These are phyloP conservation scores for Cucumis hystrix DNA, from an alignment of 306 rosid genomes.

Conservation along the genomic window DNA sequence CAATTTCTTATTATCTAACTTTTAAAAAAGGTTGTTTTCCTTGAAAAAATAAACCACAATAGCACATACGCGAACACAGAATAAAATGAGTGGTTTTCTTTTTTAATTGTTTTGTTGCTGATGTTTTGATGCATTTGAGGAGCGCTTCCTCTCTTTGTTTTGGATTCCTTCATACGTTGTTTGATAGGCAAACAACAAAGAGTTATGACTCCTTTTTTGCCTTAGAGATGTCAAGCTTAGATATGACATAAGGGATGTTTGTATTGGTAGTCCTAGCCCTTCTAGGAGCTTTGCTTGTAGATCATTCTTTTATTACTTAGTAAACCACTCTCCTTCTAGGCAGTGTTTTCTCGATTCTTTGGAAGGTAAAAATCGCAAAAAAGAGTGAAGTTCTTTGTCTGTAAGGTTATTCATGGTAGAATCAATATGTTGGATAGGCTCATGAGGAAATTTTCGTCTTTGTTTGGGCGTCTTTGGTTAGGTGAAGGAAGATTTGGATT, in stretches of 20 bases:
- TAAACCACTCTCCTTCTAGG: neutral
- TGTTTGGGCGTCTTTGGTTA: neutral
- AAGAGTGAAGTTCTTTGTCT: neutral
- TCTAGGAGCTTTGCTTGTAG: neutral
- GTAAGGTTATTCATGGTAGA: neutral
- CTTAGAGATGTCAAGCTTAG: neutral
- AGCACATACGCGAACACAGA: neutral
- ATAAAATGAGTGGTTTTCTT: neutral
- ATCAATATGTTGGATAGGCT: neutral
- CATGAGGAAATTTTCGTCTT: neutral
- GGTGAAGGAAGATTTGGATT: neutral
- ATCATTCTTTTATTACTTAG: neutral
- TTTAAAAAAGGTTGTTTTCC: neutral
- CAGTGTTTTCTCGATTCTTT: neutral
- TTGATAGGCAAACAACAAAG: neutral
- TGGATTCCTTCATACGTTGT: neutral
- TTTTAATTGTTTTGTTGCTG: neutral
- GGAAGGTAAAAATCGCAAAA: neutral
- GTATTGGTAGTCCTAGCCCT: neutral
- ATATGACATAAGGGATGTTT: neutral
- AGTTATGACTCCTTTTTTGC: neutral
- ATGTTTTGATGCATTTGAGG: neutral
- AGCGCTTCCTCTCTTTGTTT: neutral
- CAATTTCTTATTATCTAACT: neutral
- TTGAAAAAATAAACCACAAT: neutral